Evolutionary conservation across 164 flowering plant species (phyloP), one percentile per base, ranked within the genome.

Genomic region (Liriodendron chinense): DNA sequence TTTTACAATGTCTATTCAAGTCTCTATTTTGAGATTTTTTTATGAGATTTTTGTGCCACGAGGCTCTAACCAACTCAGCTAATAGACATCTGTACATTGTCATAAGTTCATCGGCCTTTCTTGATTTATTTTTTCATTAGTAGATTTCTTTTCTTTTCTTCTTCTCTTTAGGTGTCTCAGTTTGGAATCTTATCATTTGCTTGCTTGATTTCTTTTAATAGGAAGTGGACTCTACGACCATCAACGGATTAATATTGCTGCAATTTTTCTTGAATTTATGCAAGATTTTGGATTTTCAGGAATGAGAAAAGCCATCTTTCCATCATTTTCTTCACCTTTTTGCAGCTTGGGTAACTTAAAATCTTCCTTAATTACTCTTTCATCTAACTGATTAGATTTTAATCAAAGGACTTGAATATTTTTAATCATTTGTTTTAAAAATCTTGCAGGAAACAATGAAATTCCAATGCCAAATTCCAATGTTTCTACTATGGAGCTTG

Each of bases 361-460:
- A 13, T 7, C 1, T n/a, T 43, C n/a, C n/a, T 12, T 8, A 50
- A 50, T 53, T 1, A 23, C 3, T 53, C 8, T 28, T 68, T 28
- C 18, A 50, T 59, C 20, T 72, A 24, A 34, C 16, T 68, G 18
- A 68, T 34, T 34, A 34, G 4, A 5, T 34, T 18, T 13, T 53
- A 53, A 53, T 53, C 59, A 10, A 16, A 34, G 59, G 59, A 16
- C 59, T 53, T 53, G 59, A 10, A 53, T 16, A 12, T 18, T 68
- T 34, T 20, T 63, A 63, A 63, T 63, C 9, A 53, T 21, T 22
- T 63, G n/a, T 59, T 74, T 70, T 21, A 20, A 72, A 25, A n/a
- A 7, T 65, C 22, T 65, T 80, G 70, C 83, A 86, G 86, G 82
- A 61, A 82, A 71, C 65, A 76, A 70, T 56, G 80, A 81, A 71